phyloP scores from a whole-genome alignment of 257 asterid genomes.

The Plectranthus barbatus region DNA sequence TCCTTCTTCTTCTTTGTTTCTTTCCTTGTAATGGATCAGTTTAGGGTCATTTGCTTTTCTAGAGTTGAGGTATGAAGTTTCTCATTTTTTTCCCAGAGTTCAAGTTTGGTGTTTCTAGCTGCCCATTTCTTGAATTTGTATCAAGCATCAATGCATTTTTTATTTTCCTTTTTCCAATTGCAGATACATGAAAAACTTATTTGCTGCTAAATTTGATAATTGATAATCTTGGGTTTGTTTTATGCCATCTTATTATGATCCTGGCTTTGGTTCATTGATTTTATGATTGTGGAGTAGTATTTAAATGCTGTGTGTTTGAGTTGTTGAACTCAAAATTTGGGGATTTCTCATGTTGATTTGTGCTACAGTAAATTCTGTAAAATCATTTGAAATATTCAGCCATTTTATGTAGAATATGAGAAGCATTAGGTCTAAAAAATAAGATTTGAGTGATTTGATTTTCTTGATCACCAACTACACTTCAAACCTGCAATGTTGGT shows the following conservation, averaged over 20 bases:
- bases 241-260: too few species aligned
- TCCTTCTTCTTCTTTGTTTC: conserved; percentile 1
- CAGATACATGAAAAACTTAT: background rate
- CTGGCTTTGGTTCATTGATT: background rate
- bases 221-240: background rate
- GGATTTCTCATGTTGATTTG: background rate
- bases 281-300: background rate
- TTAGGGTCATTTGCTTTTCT: background rate
- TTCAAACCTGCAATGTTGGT: background rate
- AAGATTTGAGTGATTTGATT: background rate
- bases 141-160: background rate
- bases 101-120: background rate
- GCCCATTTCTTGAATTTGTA: conserved; percentile 4
- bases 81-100: background rate
- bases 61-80: background rate
- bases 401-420: background rate
- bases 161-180: background rate
- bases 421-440: background rate
- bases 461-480: background rate
- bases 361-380: background rate
- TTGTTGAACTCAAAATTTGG: background rate
- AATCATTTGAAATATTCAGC: background rate
- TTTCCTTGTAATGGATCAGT: background rate
- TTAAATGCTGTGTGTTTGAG: background rate
- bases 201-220: background rate